phyloP scores from a whole-genome alignment of 345 rosid species.

The Brassica rapa region DNA sequence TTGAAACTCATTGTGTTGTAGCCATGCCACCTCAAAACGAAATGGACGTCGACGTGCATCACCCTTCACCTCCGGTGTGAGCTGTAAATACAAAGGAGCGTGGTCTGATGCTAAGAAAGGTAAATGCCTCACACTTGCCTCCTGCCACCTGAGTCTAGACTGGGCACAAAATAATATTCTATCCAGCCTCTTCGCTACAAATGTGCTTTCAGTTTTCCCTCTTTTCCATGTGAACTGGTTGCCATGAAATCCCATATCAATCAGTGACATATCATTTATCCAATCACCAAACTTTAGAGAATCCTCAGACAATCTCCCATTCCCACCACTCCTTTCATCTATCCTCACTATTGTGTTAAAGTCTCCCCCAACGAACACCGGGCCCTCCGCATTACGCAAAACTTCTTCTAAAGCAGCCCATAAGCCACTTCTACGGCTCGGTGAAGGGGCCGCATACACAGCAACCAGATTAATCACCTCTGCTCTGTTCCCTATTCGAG shows the following conservation, averaged over 20 bases:
- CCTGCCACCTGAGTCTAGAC: too few species aligned
- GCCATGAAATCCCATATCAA: not conserved
- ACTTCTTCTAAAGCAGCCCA: not conserved
- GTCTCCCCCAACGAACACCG: not conserved
- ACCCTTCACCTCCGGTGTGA: too few species aligned
- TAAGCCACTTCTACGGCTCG: not conserved
- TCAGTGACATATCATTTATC: not conserved
- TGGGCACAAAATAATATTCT: too few species aligned
- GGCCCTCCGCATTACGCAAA: not conserved
- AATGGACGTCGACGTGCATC: too few species aligned
- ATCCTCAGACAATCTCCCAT: not conserved
- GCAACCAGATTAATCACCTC: not conserved
- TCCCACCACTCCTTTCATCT: not conserved
- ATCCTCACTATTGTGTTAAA: not conserved
- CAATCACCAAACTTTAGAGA: not conserved
- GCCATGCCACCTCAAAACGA: too few species aligned
- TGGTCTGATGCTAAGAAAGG: too few species aligned
- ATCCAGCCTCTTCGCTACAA: too few species aligned
- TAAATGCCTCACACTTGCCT: too few species aligned
- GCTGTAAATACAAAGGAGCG: too few species aligned
- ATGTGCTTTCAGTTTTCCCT: not conserved
- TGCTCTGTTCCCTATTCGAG: not conserved
- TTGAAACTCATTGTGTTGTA: too few species aligned
- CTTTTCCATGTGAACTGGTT: not conserved
- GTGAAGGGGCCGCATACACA: not conserved